A percentile compares a stretch with the other conserved stretches of the same genome.
Evolutionary conservation across 192 early-diverging fungal species (phyloP).

Genomic region (Geranomyces variabilis): DNA sequence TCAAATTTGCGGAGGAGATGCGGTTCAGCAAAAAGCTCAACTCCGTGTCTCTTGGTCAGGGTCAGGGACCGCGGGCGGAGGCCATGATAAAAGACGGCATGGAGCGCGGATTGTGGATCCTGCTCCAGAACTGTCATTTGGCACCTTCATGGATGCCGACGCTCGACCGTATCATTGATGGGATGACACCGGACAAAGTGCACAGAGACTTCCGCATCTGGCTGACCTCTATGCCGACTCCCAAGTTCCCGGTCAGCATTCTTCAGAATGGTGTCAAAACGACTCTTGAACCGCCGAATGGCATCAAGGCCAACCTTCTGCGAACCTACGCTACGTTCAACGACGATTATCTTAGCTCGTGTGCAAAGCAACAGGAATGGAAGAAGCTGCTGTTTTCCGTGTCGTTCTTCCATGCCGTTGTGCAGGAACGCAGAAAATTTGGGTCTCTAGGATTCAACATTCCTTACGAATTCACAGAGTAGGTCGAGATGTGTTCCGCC

Average conservation of each 20-base stretch:
- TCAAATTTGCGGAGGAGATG: constrained; percentile 68
- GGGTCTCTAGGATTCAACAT: constrained; percentile 65
- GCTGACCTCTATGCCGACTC: constrained; percentile 63
- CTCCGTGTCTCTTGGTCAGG: constrained; percentile 61
- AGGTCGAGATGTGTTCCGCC: neutral
- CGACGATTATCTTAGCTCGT: constrained; percentile 55
- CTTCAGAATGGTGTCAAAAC: constrained; percentile 67
- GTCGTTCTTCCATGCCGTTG: constrained; percentile 64
- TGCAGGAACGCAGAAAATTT: constrained; percentile 63
- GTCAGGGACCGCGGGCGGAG: constrained; percentile 63
- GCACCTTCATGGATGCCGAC: constrained; percentile 65
- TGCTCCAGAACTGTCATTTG: constrained; percentile 64
- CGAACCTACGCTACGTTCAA: constrained; percentile 61
- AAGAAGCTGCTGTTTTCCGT: constrained; percentile 60
- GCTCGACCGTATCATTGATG: constrained; percentile 60
- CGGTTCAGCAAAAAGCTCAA: constrained; percentile 59
- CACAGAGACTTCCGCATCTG: constrained; percentile 62
- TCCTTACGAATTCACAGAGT: constrained; percentile 61
- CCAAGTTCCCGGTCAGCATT: constrained; percentile 64
- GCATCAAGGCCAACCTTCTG: constrained; percentile 62
- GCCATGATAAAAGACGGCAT: constrained; percentile 61
- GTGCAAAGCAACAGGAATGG: constrained; percentile 53
- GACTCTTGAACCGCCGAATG: constrained; percentile 63
- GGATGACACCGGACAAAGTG: constrained; percentile 59
- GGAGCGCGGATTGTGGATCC: constrained; percentile 62